These are phyloP conservation scores for Pythium scleroteichum DNA, from an alignment of 352 stramenopile genomes.

Conservation along the genomic window DNA sequence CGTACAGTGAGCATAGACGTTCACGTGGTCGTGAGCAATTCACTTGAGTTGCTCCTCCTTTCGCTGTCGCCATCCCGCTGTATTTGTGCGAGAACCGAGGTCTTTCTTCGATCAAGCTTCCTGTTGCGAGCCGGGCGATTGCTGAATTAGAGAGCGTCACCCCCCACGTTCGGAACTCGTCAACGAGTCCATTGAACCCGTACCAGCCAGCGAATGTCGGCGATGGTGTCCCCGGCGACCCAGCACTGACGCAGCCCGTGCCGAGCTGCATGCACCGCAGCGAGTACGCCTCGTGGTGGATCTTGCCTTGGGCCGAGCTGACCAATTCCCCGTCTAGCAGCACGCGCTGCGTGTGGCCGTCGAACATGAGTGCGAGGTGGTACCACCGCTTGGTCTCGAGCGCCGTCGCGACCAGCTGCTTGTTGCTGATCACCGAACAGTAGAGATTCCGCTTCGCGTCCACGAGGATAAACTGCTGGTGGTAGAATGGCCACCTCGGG, in stretches of 20 bases:
- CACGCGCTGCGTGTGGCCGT: slow-evolving; percentile 36
- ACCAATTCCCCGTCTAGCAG: slow-evolving; percentile 64
- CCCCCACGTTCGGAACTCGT: slow-evolving; percentile 20
- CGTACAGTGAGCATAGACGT: slow-evolving; percentile 7
- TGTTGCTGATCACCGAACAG: slow-evolving; percentile 39
- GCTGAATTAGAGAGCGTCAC: slow-evolving; percentile 6
- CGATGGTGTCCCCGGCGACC: slow-evolving; percentile 38
- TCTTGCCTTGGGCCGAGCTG: slow-evolving; percentile 8
- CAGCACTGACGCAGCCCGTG: slow-evolving; percentile 57
- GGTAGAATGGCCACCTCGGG: slow-evolving; percentile 36
- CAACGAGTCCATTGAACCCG: slow-evolving; percentile 57
- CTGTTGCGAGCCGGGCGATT: slow-evolving; percentile 5
- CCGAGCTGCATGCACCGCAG: slow-evolving; percentile 52
- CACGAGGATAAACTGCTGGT: slow-evolving; percentile 46
- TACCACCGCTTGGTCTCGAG: slow-evolving; percentile 59
- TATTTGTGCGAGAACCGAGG: slow-evolving; percentile 9
- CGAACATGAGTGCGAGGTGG: slow-evolving; percentile 60
- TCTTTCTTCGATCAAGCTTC: slow-evolving; percentile 1
- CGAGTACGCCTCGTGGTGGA: slow-evolving; percentile 34
- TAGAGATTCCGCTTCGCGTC: slow-evolving; percentile 39
- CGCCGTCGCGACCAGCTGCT: slow-evolving; percentile 37
- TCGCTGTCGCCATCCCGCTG: neutral
- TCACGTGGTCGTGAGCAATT: slow-evolving; percentile 12
- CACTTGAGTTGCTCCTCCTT: neutral
- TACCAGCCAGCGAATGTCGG: slow-evolving; percentile 64